These are phyloP conservation scores for Phytophthora fragariaefolia DNA, from an alignment of 352 stramenopile species.

Conservation along the genomic window DNA sequence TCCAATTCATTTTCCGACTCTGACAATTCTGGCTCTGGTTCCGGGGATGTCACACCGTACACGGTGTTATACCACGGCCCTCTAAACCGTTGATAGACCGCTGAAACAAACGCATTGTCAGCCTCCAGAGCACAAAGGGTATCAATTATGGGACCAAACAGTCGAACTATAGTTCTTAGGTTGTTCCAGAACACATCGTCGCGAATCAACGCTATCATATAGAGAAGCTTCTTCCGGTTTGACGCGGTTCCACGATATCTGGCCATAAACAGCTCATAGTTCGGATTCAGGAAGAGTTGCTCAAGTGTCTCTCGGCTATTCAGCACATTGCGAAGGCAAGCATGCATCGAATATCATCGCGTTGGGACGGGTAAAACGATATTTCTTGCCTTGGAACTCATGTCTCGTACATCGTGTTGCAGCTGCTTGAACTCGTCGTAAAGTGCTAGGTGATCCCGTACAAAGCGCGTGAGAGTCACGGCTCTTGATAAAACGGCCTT, in stretches of 20 bases:
- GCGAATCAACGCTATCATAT: constrained; percentile 4
- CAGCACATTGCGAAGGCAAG: no score
- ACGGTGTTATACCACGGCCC: constrained; percentile 4
- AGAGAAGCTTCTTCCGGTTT: constrained; percentile 3
- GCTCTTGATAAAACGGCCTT: no score
- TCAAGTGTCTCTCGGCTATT: no score
- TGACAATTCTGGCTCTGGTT: background rate
- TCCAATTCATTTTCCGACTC: background rate
- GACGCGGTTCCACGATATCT: constrained; percentile 12
- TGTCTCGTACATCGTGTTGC: background rate
- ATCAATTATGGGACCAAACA: constrained; percentile 12
- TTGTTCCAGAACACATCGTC: constrained; percentile 9
- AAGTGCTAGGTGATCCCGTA: no score
- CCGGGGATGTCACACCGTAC: constrained; percentile 4
- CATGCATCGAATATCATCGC: background rate
- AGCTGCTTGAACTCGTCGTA: no score
- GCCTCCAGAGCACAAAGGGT: background rate
- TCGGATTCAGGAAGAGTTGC: no score
- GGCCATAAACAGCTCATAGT: constrained; percentile 2
- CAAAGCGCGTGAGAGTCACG: no score
- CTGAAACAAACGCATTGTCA: constrained; percentile 9
- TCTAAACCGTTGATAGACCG: constrained; percentile 3
- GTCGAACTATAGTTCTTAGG: constrained; percentile 11
- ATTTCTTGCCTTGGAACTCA: background rate
- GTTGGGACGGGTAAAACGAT: background rate